phyloP scores from a whole-genome alignment of 2,329 filamentous ascomycete species.

The Pyrenochaeta sp. region DNA sequence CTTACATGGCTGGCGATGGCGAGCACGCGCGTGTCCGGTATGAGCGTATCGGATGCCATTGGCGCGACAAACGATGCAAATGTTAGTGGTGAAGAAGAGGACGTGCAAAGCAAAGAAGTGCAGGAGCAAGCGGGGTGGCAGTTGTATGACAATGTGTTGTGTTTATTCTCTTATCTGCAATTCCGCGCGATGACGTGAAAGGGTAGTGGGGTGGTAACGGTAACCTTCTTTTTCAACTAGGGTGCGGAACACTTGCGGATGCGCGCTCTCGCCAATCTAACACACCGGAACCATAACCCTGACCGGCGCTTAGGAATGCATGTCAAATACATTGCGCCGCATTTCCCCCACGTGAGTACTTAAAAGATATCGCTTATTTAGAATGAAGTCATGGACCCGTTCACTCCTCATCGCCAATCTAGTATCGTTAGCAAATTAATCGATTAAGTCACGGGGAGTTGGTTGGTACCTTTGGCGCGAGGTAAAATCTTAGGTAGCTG shows the following conservation, averaged over 20 bases:
- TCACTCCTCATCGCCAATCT: slow-evolving; percentile 77
- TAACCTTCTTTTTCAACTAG: slow-evolving; percentile 27
- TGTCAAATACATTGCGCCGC: slow-evolving; percentile 36
- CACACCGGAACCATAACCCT: slow-evolving; percentile 23
- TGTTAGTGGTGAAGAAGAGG: slow-evolving; percentile 1
- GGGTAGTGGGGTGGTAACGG: slow-evolving; percentile 38
- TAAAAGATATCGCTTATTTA: slow-evolving; percentile 35
- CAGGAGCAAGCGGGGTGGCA: slow-evolving; percentile 5
- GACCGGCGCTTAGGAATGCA: slow-evolving; percentile 35
- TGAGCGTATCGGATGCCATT: slow-evolving; percentile 50
- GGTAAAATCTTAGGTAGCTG: slow-evolving; percentile 95
- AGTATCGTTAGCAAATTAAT: slow-evolving; percentile 46
- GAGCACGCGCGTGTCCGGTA: slow-evolving; percentile 75
- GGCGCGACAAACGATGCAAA: slow-evolving; percentile 13
- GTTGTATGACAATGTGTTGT: slow-evolving; percentile 27
- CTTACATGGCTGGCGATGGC: slow-evolving; percentile 95
- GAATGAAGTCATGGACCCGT: slow-evolving; percentile 20
- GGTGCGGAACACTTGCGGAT: slow-evolving; percentile 27
- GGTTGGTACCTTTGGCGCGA: slow-evolving; percentile 87
- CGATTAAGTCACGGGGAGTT: background rate
- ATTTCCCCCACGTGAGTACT: slow-evolving; percentile 33
- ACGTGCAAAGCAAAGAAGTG: background rate
- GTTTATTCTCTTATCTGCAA: slow-evolving; percentile 46
- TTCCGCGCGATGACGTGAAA: slow-evolving; percentile 44
- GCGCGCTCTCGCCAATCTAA: slow-evolving; percentile 27